These are phyloP conservation scores for Dioszegia crocea DNA, from an alignment of 768 basidiomycete genomes.

Conservation along the genomic window DNA sequence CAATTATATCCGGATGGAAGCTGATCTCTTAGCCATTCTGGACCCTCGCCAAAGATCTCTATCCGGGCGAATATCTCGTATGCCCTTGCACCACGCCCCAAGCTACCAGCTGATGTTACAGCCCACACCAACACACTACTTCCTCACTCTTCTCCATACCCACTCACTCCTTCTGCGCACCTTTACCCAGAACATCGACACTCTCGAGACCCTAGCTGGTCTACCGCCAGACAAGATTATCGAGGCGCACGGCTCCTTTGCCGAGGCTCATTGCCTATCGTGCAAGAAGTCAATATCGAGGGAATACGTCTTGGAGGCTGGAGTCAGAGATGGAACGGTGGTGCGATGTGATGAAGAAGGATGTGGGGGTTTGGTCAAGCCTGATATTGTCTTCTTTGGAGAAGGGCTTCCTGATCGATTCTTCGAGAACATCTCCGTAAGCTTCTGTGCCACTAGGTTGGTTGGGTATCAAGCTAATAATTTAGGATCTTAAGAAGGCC, in stretches of 20 bases:
- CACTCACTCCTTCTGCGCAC: slow-evolving; percentile 60
- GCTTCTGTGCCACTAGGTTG: no score
- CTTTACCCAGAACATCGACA: slow-evolving; percentile 62
- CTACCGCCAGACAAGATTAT: slow-evolving; percentile 70
- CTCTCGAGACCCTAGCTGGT: slow-evolving; percentile 78
- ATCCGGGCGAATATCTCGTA: slow-evolving; percentile 64
- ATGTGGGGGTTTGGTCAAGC: slow-evolving; percentile 76
- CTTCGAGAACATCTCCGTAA: slow-evolving; percentile 55
- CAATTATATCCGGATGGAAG: not conserved
- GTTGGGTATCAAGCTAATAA: not conserved
- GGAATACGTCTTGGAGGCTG: slow-evolving; percentile 61
- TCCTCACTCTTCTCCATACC: slow-evolving; percentile 72
- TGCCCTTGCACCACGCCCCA: not conserved
- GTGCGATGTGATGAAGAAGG: slow-evolving; percentile 58
- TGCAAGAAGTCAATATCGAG: slow-evolving; percentile 63
- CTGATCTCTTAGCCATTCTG: slow-evolving; percentile 56
- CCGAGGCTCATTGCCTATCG: slow-evolving; percentile 73
- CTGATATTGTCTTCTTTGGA: slow-evolving; percentile 94
- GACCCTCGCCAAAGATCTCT: slow-evolving; percentile 85
- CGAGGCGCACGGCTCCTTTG: slow-evolving; percentile 96
- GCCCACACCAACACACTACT: slow-evolving; percentile 85
- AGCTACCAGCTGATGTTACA: slow-evolving; percentile 49
- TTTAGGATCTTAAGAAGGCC: slow-evolving; percentile 56
- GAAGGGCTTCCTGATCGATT: slow-evolving; percentile 65
- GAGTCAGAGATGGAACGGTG: slow-evolving; percentile 61